These are phyloP conservation scores for Vitis amurensis DNA, from an alignment of 164 flowering plant genomes.

Conservation along the genomic window DNA sequence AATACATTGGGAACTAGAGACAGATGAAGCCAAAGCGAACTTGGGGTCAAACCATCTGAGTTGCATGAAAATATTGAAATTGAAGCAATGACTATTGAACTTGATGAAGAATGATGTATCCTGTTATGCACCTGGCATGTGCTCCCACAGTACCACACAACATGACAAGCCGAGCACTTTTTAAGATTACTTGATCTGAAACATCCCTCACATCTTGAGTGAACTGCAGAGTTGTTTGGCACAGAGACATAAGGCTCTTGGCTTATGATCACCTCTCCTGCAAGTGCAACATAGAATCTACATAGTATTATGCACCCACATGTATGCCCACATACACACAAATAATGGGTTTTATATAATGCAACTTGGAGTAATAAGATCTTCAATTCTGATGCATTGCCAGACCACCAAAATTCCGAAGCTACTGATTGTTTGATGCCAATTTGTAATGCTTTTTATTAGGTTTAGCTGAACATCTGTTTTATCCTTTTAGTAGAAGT, in stretches of 20 bases:
- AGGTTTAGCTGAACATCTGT: too few species aligned
- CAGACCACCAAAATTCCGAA: too few species aligned
- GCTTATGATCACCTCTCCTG: slow-evolving; percentile 84
- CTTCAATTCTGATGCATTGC: neutral
- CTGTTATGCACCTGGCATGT: slow-evolving; percentile 71
- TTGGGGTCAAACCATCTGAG: neutral
- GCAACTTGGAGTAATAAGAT: neutral
- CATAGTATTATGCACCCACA: too few species aligned
- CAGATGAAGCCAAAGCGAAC: neutral
- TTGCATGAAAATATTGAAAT: neutral
- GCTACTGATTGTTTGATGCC: too few species aligned
- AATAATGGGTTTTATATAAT: too few species aligned
- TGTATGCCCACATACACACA: too few species aligned
- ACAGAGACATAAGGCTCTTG: slow-evolving; percentile 84
- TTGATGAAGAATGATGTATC: neutral
- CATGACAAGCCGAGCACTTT: slow-evolving; percentile 83
- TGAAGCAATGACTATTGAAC: neutral
- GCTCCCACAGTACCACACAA: slow-evolving; percentile 82
- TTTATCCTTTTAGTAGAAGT: too few species aligned
- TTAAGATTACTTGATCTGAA: slow-evolving; percentile 54
- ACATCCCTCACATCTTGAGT: slow-evolving; percentile 74
- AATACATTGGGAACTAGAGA: neutral
- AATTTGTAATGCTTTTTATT: too few species aligned
- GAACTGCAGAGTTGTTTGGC: slow-evolving; percentile 46
- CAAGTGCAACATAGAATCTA: neutral